Conservation (phyloP, 352 stramenopile species). For the Phytopythium cucurbitacearum region DNA sequence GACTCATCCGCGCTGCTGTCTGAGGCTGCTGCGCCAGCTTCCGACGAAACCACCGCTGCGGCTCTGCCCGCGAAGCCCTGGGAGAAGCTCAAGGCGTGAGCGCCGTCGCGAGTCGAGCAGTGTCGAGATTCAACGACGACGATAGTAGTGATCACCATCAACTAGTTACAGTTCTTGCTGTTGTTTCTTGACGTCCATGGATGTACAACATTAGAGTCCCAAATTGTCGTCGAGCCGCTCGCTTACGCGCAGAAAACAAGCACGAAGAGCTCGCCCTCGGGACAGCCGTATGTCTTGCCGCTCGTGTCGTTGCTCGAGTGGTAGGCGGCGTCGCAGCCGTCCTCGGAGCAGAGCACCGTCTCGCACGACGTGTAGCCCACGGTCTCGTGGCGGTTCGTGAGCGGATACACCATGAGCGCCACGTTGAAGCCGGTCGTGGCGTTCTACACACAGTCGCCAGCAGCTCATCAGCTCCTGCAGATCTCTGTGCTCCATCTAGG, state of each 20-base stretch:
- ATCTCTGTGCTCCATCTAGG: neutral
- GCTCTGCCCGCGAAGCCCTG: slow-evolving; percentile 29
- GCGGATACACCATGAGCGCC: slow-evolving; percentile 4
- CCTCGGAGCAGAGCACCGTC: neutral
- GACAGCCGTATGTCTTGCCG: slow-evolving; percentile 7
- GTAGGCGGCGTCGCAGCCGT: slow-evolving; percentile 5
- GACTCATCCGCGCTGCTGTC: slow-evolving; percentile 32
- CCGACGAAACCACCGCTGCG: neutral
- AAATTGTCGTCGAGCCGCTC: neutral
- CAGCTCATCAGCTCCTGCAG: neutral
- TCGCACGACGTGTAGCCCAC: slow-evolving; percentile 6
- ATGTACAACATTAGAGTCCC: neutral
- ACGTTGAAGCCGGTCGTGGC: slow-evolving; percentile 6
- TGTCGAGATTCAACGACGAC: neutral
- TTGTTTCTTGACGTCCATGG: neutral
- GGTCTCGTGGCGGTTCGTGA: neutral
- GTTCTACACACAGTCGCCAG: neutral
- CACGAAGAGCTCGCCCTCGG: slow-evolving; percentile 4
- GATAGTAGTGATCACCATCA: neutral
- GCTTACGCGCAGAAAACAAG: slow-evolving; percentile 2
- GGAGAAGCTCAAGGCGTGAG: slow-evolving; percentile 32
- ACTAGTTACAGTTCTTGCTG: neutral
- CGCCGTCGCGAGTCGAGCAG: neutral
- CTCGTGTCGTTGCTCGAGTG: slow-evolving; percentile 9
- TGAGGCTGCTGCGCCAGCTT: slow-evolving; percentile 6